phyloP scores from a whole-genome alignment of 257 asterid species.

The Eucommia ulmoides region DNA sequence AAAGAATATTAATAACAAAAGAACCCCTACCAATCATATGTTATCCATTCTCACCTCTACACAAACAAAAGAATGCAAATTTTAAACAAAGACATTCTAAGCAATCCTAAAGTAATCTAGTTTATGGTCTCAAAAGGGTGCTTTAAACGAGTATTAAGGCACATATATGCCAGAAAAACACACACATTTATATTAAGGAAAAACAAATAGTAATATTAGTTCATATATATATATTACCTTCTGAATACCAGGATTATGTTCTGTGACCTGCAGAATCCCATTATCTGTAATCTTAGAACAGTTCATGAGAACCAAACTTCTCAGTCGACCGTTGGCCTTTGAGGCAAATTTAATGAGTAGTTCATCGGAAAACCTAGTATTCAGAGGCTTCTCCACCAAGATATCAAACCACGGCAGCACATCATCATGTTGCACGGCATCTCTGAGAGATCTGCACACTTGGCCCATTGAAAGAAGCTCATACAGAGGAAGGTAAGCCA shows the following conservation, averaged over 20 bases:
- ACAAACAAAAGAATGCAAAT: too few species aligned
- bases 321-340: conserved; percentile 39
- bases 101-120: too few species aligned
- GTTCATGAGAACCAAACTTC: conserved; percentile 36
- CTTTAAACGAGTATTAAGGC: too few species aligned
- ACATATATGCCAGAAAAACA: too few species aligned
- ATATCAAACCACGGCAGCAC: conserved; percentile 58
- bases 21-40: too few species aligned
- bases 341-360: conserved; percentile 33
- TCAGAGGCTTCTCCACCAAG: conserved; percentile 43
- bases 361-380: conserved; percentile 27
- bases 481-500: conserved; percentile 50
- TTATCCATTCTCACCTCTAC: too few species aligned
- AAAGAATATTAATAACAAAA: too few species aligned
- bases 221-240: too few species aligned
- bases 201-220: too few species aligned
- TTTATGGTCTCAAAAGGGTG: too few species aligned
- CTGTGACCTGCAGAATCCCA: conserved; percentile 30
- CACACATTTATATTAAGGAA: too few species aligned
- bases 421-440: conserved; percentile 47
- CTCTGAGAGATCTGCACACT: conserved; percentile 59
- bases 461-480: conserved; percentile 38
- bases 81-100: too few species aligned
- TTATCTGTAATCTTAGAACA: conserved; percentile 51
- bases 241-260: conserved; percentile 38